These are phyloP conservation scores for Penicillium capsulatum DNA, from an alignment of 2,329 filamentous ascomycete species.

Conservation along the genomic window DNA sequence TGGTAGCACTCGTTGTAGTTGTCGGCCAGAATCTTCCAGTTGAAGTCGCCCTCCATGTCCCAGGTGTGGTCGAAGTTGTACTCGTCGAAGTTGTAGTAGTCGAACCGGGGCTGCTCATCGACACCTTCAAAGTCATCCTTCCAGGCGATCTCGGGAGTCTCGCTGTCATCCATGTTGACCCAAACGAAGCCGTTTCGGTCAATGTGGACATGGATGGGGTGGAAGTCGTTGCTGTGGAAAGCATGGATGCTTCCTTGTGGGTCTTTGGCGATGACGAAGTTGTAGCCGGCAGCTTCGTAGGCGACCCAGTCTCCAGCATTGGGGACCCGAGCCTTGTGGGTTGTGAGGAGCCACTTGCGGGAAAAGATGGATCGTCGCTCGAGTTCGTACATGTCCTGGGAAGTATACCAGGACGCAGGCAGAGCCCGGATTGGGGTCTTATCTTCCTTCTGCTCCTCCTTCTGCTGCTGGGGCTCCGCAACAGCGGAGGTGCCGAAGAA, in stretches of 20 bases:
- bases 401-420: conserved; percentile 53
- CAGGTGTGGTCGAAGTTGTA: conserved; percentile 58
- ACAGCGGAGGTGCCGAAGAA: conserved; percentile 26
- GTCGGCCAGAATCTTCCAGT: conserved; percentile 60
- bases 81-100: conserved; percentile 50
- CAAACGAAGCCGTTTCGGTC: conserved; percentile 56
- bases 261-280: conserved; percentile 51
- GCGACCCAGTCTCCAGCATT: conserved; percentile 54
- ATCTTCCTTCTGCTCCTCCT: conserved; percentile 11
- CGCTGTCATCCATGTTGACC: conserved; percentile 53
- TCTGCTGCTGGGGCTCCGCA: background rate
- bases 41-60: conserved; percentile 56
- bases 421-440: conserved; percentile 35
- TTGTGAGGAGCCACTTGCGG: conserved; percentile 20
- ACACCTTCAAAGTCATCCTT: conserved; percentile 50
- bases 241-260: conserved; percentile 52
- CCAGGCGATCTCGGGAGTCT: conserved; percentile 50
- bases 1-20: conserved; percentile 57
- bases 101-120: conserved; percentile 48
- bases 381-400: conserved; percentile 51
- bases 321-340: conserved; percentile 39
- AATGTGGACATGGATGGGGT: conserved; percentile 52
- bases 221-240: conserved; percentile 47
- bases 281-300: conserved; percentile 53
- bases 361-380: conserved; percentile 36